phyloP scores from a whole-genome alignment of 192 early-diverging fungal species.

The Coemansia biformis region DNA sequence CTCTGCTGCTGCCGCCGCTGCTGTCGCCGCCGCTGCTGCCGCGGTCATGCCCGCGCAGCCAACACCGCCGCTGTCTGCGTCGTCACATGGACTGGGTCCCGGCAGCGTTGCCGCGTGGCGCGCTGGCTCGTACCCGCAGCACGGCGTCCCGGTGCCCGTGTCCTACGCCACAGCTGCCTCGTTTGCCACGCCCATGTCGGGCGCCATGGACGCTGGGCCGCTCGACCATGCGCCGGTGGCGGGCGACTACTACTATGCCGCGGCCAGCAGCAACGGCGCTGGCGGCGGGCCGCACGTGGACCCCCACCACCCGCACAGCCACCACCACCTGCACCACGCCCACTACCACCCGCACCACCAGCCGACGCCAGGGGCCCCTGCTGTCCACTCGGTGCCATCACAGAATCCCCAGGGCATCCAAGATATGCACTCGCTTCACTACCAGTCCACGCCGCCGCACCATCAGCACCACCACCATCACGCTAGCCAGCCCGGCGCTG shows the following conservation, averaged over 20 bases:
- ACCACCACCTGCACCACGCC: too few species aligned
- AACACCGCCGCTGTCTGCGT: conserved; percentile 41
- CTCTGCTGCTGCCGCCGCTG: too few species aligned
- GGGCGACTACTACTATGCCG: conserved; percentile 20
- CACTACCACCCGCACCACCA: conserved; percentile 11
- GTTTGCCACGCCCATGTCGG: conserved; percentile 32
- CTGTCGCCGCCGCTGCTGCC: too few species aligned
- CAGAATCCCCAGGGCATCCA: conserved; percentile 17
- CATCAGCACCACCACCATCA: conserved; percentile 11
- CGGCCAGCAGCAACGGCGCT: background rate
- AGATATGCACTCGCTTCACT: conserved; percentile 31
- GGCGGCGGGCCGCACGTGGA: too few species aligned
- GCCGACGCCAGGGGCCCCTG: conserved; percentile 8
- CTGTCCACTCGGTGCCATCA: conserved; percentile 10
- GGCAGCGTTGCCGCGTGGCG: too few species aligned
- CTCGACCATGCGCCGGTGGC: too few species aligned
- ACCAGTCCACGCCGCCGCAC: background rate
- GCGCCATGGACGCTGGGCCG: conserved; percentile 8
- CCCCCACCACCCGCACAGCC: too few species aligned
- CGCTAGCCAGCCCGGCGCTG: background rate
- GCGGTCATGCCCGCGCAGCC: conserved; percentile 29
- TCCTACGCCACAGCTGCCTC: too few species aligned
- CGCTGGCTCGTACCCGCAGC: too few species aligned
- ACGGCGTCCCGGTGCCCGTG: too few species aligned
- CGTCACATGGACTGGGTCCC: too few species aligned